Conservation (phyloP, 108 stramenopile species). For the Skeletonema menzelii region DNA sequence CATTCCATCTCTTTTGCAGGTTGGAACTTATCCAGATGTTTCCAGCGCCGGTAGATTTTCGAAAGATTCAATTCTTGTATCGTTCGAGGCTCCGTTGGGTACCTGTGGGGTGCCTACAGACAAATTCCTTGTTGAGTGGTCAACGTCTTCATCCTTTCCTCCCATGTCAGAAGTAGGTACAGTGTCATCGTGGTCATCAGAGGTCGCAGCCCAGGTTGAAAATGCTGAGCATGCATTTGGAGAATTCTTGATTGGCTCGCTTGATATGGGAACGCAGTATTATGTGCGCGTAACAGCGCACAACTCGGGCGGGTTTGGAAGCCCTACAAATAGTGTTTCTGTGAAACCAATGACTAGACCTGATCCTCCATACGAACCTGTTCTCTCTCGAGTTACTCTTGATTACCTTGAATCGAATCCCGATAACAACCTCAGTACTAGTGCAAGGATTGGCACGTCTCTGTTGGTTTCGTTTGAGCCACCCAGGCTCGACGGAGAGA, state of each 20-base stretch:
- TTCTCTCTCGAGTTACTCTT: conserved; percentile 28
- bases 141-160: conserved; percentile 39
- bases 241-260: conserved; percentile 50
- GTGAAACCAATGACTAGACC: conserved; percentile 54
- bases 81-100: conserved; percentile 31
- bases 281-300: conserved; percentile 67
- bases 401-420: conserved; percentile 19
- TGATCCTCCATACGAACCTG: conserved; percentile 52
- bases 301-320: conserved; percentile 60
- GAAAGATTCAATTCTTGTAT: conserved; percentile 33
- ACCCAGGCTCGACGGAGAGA: conserved; percentile 37
- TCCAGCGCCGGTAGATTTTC: conserved; percentile 45
- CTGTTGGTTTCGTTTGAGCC: conserved; percentile 51
- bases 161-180: not conserved
- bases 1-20: conserved; percentile 23
- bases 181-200: conserved; percentile 27
- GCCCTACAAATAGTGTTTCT: conserved; percentile 32
- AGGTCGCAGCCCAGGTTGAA: conserved; percentile 33
- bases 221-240: conserved; percentile 29
- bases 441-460: conserved; percentile 45
- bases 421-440: conserved; percentile 13
- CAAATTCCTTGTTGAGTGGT: conserved; percentile 89
- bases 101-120: conserved; percentile 59
- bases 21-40: conserved; percentile 45
- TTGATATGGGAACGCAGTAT: conserved; percentile 68